Percentiles rank a stretch among this genome's conserved stretches.
Conservation (phyloP, 495 filamentous ascomycete genomes). For the Hypoxylon crocopeplum region DNA sequence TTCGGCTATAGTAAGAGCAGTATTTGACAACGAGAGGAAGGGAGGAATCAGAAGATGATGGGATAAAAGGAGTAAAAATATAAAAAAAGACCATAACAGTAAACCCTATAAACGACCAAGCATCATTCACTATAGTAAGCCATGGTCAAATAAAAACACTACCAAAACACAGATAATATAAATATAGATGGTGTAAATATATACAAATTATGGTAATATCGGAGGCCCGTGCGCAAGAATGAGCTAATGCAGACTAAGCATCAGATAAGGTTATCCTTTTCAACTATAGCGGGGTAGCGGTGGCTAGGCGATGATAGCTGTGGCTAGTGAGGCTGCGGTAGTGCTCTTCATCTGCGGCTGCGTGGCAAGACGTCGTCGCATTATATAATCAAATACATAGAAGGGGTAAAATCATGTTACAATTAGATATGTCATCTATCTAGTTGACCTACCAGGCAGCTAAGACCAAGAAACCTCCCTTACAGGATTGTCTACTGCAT, state of each 20-base stretch:
- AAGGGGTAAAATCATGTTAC: too few relatives aligned
- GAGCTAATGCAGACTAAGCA: not conserved
- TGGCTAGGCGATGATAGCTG: not conserved
- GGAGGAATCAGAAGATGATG: not conserved
- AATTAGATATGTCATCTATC: not conserved
- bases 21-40: not conserved
- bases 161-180: not conserved
- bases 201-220: not conserved
- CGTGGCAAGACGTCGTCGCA: too few relatives aligned
- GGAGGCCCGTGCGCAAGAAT: conserved; percentile 1
- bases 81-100: not conserved
- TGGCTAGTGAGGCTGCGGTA: not conserved
- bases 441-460: not conserved
- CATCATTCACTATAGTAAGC: not conserved
- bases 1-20: not conserved
- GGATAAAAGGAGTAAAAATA: not conserved
- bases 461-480: not conserved
- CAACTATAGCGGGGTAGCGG: not conserved
- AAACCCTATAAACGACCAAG: not conserved
- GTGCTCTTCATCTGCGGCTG: too few relatives aligned
- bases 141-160: not conserved
- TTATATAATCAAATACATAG: too few relatives aligned
- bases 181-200: not conserved
- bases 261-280: not conserved
- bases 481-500: not conserved